Base-by-base conservation (phyloP, 306 rosid species). In the Cucurbita pepo region DNA sequence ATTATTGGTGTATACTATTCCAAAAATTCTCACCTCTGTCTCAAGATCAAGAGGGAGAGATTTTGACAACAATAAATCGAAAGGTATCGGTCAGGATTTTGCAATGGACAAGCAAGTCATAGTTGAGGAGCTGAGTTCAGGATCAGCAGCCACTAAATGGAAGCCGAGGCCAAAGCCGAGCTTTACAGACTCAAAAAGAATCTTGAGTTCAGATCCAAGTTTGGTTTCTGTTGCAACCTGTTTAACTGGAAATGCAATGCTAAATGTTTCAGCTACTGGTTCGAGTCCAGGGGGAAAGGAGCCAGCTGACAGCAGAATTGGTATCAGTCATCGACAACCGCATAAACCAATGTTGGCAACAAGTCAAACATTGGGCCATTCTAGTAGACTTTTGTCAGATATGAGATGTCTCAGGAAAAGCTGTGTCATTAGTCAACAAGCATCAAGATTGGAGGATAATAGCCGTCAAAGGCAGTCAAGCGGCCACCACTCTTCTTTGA, bases 1-100 rank as follows among this genome's bases (percentile, higher is more conserved):
- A 54, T 70, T 64, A 7, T 56, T 5, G 3, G 85, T 55, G 75
- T 74, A 67, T 44, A 60, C 82, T 75, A 87, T 86, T 0, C 97
- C 87, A 1, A 79, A 43, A 66, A 86, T 86, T 82, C 89, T 91
- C 13, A 52, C 76, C 7, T 89, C 92, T 5, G 96, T 92, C 25
- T 86, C 96, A 11, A 88, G 79, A 73, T 86, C 95, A 10, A 89
- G 96, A 84, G 97, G 97, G 22, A 89, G 88, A 69, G 66, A 85
- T 57, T 88, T 83, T 69, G 85, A 40, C 53, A 77, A 62, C 77
- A 86, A 88, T 82, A 88, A 81, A 18, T 85, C 89, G 89, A 82
- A 59, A 78, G 85, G 76, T 55, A 76, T 44, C 19, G 75, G 74
- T 73, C 79, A 77, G 69, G 81, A 74, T 48, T 22, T n/a, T 54